Evolutionary conservation across 805 yeast genomes (phyloP).

Genomic region (Kluyveromyces starmeri): DNA sequence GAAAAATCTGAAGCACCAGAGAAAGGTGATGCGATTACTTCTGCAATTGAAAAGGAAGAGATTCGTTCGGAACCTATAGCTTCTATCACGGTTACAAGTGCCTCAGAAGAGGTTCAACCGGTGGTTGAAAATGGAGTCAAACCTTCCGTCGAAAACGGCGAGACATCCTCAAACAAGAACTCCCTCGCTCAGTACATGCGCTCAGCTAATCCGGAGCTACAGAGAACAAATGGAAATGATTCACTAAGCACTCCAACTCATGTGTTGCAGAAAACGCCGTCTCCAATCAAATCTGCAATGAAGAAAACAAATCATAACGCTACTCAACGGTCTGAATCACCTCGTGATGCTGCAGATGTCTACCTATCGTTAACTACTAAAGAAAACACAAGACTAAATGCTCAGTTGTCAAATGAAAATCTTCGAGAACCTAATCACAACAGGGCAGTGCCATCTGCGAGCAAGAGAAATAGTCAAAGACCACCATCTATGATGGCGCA

Average conservation of each 20-base stretch:
- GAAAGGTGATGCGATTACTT: no score
- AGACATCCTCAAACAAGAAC: neutral
- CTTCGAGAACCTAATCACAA: conserved; percentile 4
- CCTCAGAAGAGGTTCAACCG: neutral
- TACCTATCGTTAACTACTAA: conserved; percentile 66
- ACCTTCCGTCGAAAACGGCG: neutral
- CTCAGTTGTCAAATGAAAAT: conserved; percentile 40
- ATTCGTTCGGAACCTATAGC: conserved; percentile 1
- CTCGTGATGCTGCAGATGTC: conserved; percentile 34
- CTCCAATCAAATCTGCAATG: conserved; percentile 40
- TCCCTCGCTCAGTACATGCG: conserved; percentile 42
- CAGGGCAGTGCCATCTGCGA: conserved; percentile 7
- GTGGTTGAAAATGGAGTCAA: neutral
- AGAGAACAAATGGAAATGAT: conserved; percentile 3
- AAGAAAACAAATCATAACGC: conserved; percentile 25
- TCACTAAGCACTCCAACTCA: neutral
- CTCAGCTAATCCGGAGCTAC: conserved; percentile 29
- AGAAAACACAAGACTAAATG: conserved; percentile 67
- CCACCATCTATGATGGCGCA: conserved; percentile 18
- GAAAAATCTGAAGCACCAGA: no score
- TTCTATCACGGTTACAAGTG: no score
- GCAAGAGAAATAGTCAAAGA: conserved; percentile 11
- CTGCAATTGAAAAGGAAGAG: neutral
- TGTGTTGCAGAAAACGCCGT: conserved; percentile 9
- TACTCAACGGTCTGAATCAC: conserved; percentile 14